Conservation (phyloP, 2,329 filamentous ascomycete species). For the Albophoma yamanashiensis region DNA sequence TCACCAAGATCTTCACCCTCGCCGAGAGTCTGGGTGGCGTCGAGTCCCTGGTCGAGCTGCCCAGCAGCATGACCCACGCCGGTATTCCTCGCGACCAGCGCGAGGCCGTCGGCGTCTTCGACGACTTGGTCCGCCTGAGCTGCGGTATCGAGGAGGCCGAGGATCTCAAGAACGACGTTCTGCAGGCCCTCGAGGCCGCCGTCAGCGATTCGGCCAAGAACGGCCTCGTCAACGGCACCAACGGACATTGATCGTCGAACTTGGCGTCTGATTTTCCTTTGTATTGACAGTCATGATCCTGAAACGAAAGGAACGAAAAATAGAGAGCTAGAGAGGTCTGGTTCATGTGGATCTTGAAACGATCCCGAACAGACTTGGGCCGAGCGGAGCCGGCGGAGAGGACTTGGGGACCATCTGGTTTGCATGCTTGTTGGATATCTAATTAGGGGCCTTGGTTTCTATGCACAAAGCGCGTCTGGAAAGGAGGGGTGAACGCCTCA, state of each 20-base stretch:
- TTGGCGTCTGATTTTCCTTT: background rate
- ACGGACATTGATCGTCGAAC: constrained; percentile 9
- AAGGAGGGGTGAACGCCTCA: background rate
- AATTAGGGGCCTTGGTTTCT: background rate
- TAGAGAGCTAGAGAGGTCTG: constrained; percentile 2
- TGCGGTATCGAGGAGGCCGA: constrained; percentile 87
- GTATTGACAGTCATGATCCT: background rate
- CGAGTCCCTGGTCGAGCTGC: constrained; percentile 84
- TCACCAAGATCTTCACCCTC: constrained; percentile 81
- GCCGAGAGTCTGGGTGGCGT: constrained; percentile 89
- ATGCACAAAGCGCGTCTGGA: background rate
- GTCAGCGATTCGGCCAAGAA: constrained; percentile 27
- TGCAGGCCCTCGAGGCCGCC: constrained; percentile 73
- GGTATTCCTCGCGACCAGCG: constrained; percentile 86
- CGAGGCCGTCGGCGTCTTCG: constrained; percentile 87
- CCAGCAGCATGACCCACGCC: constrained; percentile 92
- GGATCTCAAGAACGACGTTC: constrained; percentile 72
- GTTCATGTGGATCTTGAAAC: background rate
- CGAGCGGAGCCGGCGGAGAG: background rate
- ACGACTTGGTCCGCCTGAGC: constrained; percentile 87
- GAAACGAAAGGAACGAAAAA: background rate
- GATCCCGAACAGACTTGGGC: background rate
- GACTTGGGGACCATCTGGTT: background rate
- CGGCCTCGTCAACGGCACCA: constrained; percentile 16
- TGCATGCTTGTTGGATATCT: background rate